Evolutionary conservation across 306 rosid genomes (phyloP).

Genomic region (Clitoria ternatea): DNA sequence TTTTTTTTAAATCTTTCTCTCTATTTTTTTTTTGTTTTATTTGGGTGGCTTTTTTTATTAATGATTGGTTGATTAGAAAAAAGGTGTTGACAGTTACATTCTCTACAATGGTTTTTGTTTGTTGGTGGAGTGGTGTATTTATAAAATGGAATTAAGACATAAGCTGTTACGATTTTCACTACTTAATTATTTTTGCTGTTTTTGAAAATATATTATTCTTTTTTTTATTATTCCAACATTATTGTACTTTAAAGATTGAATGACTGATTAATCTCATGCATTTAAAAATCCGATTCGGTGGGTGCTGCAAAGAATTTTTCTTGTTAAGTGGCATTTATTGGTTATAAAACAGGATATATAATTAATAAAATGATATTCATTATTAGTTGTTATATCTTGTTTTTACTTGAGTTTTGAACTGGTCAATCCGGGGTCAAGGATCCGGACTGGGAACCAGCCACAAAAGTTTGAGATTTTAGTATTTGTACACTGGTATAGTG

Average conservation of each 20-base stretch:
- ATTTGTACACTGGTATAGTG: too few species aligned
- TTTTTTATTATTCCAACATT: background rate
- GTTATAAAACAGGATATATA: background rate
- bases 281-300: background rate
- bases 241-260: background rate
- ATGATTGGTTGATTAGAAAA: slow-evolving; percentile 19
- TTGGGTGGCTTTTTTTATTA: background rate
- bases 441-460: too few species aligned
- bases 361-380: background rate
- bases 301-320: background rate
- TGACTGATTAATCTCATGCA: background rate
- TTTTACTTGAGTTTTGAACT: too few species aligned
- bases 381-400: background rate
- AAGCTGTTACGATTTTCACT: background rate
- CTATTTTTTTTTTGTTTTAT: background rate
- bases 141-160: background rate
- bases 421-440: too few species aligned
- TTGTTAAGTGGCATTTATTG: background rate
- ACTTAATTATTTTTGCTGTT: background rate
- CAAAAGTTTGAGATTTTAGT: too few species aligned
- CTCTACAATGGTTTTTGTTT: slow-evolving; percentile 15
- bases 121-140: background rate
- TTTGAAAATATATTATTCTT: background rate
- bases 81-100: background rate
- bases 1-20: background rate